Evolutionary conservation across 176 grass and related monocot genomes (phyloP).

Genomic region (Lolium multiflorum): DNA sequence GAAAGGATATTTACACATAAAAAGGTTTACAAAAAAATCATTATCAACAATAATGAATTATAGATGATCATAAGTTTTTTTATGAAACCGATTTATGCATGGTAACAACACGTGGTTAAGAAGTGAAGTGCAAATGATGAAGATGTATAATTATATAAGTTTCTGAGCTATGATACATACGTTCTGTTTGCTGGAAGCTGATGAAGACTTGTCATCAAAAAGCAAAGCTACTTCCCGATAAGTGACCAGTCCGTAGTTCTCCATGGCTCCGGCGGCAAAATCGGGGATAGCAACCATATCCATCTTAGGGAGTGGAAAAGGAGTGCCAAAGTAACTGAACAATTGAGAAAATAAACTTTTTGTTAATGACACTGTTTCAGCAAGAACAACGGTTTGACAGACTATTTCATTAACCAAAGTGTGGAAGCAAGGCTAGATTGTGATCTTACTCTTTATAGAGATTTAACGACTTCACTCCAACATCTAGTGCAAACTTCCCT

Average conservation of each 20-base stretch:
- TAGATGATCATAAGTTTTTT: constrained; percentile 6
- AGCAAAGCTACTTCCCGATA: constrained; percentile 75
- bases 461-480: constrained; percentile 75
- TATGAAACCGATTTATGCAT: background rate
- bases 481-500: constrained; percentile 90
- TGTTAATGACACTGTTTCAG: constrained; percentile 31
- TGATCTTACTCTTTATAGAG: constrained; percentile 76
- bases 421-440: constrained; percentile 9
- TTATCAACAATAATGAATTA: constrained; percentile 15
- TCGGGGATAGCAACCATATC: constrained; percentile 95
- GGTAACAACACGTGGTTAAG: background rate
- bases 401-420: constrained; percentile 20
- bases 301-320: constrained; percentile 92
- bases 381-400: background rate
- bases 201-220: constrained; percentile 72
- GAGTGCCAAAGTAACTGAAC: constrained; percentile 85
- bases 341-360: background rate
- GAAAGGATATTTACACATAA: constrained; percentile 15
- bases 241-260: constrained; percentile 92
- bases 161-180: constrained; percentile 37
- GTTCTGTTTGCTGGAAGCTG: constrained; percentile 61
- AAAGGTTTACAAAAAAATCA: constrained; percentile 8
- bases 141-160: constrained; percentile 21
- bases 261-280: constrained; percentile 92
- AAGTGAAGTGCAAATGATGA: constrained; percentile 21